Evolutionary conservation across 768 basidiomycete genomes (phyloP).

Genomic region (Suillus cothurnatus): DNA sequence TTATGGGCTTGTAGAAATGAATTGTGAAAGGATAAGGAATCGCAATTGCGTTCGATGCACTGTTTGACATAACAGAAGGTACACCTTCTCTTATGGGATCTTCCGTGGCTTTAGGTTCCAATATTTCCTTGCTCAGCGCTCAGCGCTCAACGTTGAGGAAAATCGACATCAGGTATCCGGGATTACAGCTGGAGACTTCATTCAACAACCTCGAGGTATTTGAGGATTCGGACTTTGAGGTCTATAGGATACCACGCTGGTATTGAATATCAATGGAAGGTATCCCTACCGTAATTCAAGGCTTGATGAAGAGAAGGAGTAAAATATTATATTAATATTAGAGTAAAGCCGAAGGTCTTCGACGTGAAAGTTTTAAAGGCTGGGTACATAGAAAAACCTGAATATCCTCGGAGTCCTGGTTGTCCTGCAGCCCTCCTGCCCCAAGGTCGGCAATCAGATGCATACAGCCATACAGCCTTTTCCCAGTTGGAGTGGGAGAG

Average conservation of each 20-base stretch:
- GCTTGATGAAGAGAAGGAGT: not conserved
- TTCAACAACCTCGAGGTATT: not conserved
- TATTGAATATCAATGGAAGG: not conserved
- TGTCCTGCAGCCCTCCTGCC: no score
- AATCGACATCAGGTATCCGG: not conserved
- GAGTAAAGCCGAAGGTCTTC: no score
- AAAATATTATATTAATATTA: no score
- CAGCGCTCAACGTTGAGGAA: not conserved
- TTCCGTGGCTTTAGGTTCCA: not conserved
- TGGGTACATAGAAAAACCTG: not conserved
- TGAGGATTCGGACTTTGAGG: not conserved
- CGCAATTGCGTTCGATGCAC: constrained; percentile 1
- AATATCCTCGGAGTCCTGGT: not conserved
- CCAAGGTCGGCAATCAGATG: no score
- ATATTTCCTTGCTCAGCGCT: no score
- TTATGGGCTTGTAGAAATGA: not conserved
- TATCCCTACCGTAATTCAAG: not conserved
- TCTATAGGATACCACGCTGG: no score
- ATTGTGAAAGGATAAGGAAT: constrained; percentile 6
- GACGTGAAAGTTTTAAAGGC: not conserved
- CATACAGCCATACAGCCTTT: not conserved
- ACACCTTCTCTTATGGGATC: constrained; percentile 5
- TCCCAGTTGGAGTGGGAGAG: not conserved
- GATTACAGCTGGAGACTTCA: not conserved
- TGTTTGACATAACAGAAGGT: not conserved